These are phyloP conservation scores for Fomitopsis pinicola DNA, from an alignment of 1,284 basidiomycete species.

Conservation along the genomic window DNA sequence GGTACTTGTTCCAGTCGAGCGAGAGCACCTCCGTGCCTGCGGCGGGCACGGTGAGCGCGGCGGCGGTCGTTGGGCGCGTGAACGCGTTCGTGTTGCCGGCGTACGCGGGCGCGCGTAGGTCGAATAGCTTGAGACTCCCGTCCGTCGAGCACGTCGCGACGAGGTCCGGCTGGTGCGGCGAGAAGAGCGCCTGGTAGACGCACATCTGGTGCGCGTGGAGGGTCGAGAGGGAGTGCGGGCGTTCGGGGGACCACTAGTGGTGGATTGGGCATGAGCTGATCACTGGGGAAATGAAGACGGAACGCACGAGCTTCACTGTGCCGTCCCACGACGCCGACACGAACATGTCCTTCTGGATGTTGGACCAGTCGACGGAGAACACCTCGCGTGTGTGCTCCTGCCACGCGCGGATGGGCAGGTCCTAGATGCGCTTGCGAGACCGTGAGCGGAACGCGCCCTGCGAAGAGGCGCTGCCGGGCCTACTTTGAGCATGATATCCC, in stretches of 20 bases:
- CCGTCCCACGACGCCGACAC: constrained; percentile 93
- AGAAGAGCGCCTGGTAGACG: constrained; percentile 88
- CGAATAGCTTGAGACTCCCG: constrained; percentile 79
- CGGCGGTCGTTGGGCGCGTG: constrained; percentile 57
- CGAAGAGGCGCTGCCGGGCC: constrained; percentile 22
- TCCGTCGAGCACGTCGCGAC: constrained; percentile 85
- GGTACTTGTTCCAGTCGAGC: constrained; percentile 93
- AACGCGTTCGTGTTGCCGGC: constrained; percentile 42
- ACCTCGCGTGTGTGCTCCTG: constrained; percentile 92
- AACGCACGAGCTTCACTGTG: constrained; percentile 78
- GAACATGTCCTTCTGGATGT: constrained; percentile 89
- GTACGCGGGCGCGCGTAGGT: constrained; percentile 59
- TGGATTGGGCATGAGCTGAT: neutral
- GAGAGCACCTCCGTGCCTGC: constrained; percentile 71
- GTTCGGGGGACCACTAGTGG: constrained; percentile 82
- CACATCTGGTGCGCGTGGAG: constrained; percentile 81
- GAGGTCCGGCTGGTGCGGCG: constrained; percentile 82
- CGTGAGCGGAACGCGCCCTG: constrained; percentile 10
- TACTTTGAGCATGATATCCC: constrained; percentile 89
- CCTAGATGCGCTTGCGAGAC: constrained; percentile 45
- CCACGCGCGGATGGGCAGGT: constrained; percentile 89
- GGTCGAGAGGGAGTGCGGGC: constrained; percentile 73
- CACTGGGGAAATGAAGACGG: neutral
- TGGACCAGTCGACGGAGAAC: constrained; percentile 97
- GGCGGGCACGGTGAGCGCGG: constrained; percentile 67